Base-by-base conservation (phyloP, 495 filamentous ascomycete genomes). In the Neurospora sp. region DNA sequence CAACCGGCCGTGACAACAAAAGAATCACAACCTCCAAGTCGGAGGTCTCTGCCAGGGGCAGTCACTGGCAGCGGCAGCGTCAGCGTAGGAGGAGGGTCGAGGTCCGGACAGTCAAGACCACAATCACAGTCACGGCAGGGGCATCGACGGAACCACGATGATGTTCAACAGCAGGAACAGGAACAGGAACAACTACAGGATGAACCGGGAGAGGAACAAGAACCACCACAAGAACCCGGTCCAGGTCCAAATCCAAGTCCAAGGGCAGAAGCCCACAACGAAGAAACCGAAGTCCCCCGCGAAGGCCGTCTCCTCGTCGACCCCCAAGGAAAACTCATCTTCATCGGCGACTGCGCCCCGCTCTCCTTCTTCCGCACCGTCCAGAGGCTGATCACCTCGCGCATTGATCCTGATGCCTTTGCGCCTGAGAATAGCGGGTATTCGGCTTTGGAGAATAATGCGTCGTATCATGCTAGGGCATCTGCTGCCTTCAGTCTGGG, bases 261-360 rank as follows among this genome's bases (percentile, higher is more conserved):
- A 31, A 3, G 27, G 20, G 46, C 46, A 40, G 39, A 39, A 42
- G 27, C 40, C 20, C 68, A 59, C 11, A 16, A 61, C 31, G 80
- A 82, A 40, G 83, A 84, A 72, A 82, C 82, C 38, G 82, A 85
- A 61, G 84, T 85, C 5, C 84, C 82, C 38, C 79, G 81, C 18
- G 84, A 85, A 71, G 84, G 87, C 10, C 83, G 88, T 4, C 82
- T 90, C 70, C 80, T 90, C 3, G 84, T 87, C 48, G 88, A 90
- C 69, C 84, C 87, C 0, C 85, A 87, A 61, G 88, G 88, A 1
- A 90, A 88, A 76, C 85, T 89, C 44, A 82, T 87, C 68, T 92
- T 92, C 76, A 86, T 92, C 72, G 90, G 90, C 12, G 90, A 92
- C 73, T 90, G 90, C 14, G 90, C 90, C 16, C 89, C 88, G 48